phyloP scores from a whole-genome alignment of 768 basidiomycete genomes.

The Pisolithus sp. region DNA sequence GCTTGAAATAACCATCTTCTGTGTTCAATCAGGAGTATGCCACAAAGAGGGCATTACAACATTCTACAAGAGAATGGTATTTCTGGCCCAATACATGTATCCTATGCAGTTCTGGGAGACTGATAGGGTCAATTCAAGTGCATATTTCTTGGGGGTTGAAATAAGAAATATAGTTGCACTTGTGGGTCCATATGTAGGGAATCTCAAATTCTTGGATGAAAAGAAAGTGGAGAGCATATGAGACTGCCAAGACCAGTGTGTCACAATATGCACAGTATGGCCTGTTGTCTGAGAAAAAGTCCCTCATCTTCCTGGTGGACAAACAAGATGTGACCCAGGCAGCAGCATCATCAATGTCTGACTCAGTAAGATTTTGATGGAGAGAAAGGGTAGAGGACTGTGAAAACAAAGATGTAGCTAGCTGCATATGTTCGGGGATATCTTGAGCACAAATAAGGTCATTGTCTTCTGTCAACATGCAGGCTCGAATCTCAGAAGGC shows the following conservation, averaged over 20 bases:
- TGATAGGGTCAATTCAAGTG: conserved; percentile 62
- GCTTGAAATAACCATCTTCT: conserved; percentile 70
- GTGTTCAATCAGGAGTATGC: conserved; percentile 65
- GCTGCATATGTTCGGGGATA: no score
- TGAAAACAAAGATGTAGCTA: no score
- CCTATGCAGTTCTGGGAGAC: conserved; percentile 81
- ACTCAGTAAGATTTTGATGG: no score
- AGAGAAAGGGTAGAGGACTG: no score
- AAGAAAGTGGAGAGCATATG: conserved; percentile 69
- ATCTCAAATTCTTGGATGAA: conserved; percentile 90
- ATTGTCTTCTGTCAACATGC: conserved; percentile 88
- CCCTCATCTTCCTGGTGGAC: conserved; percentile 60
- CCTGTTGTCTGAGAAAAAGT: conserved; percentile 66
- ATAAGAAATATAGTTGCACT: conserved; percentile 82
- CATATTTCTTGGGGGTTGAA: conserved; percentile 65
- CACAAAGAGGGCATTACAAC: conserved; percentile 53
- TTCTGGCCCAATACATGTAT: conserved; percentile 84
- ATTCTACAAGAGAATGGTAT: conserved; percentile 78
- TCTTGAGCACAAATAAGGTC: no score
- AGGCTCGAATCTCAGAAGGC: conserved; percentile 88
- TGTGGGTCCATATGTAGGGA: conserved; percentile 95
- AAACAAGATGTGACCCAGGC: no score
- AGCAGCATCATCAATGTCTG: no score
- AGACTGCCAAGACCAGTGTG: conserved; percentile 74
- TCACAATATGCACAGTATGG: conserved; percentile 52